Percentiles rank a stretch among this genome's conserved stretches.
Conservation (phyloP, 2,329 filamentous ascomycete genomes). For the Cladobotryum mycophilum region DNA sequence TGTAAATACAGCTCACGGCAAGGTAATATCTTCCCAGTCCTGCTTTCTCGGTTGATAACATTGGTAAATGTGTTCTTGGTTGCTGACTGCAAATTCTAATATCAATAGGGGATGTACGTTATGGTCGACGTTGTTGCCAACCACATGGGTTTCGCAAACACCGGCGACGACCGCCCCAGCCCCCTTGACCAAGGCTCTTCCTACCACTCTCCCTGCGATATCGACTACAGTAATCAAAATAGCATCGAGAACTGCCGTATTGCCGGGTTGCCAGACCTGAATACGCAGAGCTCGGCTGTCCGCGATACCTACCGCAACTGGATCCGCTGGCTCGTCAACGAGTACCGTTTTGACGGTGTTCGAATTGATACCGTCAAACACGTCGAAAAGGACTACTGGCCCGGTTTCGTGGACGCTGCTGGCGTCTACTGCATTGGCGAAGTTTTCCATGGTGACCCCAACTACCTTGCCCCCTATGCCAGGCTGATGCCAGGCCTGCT, state of each 20-base stretch:
- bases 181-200: slow-evolving; percentile 33
- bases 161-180: slow-evolving; percentile 33
- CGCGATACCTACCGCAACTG: slow-evolving; percentile 47
- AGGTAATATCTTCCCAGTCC: no score
- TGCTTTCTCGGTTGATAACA: no score
- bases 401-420: slow-evolving; percentile 43
- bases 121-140: slow-evolving; percentile 59
- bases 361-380: slow-evolving; percentile 58
- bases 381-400: slow-evolving; percentile 53
- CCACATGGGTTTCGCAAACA: slow-evolving; percentile 49
- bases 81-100: not conserved
- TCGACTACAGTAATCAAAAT: slow-evolving; percentile 46
- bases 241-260: slow-evolving; percentile 43
- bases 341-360: slow-evolving; percentile 38
- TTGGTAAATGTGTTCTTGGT: slow-evolving; percentile 26
- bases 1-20: no score
- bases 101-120: slow-evolving; percentile 32
- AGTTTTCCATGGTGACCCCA: slow-evolving; percentile 47
- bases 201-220: slow-evolving; percentile 41
- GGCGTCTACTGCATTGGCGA: slow-evolving; percentile 57
- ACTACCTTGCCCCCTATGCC: slow-evolving; percentile 47
- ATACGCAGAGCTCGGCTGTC: slow-evolving; percentile 47
- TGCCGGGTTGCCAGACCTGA: slow-evolving; percentile 56
- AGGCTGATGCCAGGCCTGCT: slow-evolving; percentile 49
- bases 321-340: slow-evolving; percentile 32